Base-by-base conservation (phyloP, 371 early-diverging fungal genomes). In the Mortierella sp. region DNA sequence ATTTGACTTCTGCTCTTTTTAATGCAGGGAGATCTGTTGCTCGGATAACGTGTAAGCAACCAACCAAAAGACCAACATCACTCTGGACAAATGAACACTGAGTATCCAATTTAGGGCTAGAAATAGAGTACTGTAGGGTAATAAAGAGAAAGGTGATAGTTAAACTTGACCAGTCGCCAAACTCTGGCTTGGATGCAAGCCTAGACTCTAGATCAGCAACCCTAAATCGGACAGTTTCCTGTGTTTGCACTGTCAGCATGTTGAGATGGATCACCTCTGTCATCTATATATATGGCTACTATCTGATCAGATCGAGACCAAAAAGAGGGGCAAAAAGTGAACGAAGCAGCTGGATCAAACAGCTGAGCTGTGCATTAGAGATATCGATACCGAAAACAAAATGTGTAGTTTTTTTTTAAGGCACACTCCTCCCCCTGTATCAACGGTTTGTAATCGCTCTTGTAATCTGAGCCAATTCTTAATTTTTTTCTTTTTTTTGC, bases 341-440 rank as follows among this genome's bases (percentile, higher is more conserved):
- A 22, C 4, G 6, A 29, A 17, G 19, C 37, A 59, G 8, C 35
- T 15, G 59, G 37, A 19, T 22, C 59, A 59, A 57, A 34, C 34
- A 57, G 3, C 3, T 32, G 58, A 57, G 34, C 58, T 57, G 35
- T 34, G 59, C 37, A 34, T 57, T 29, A 15, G 59, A 35, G 22
- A 3, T 15, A 19, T 32, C 6, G 49, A 22, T 7, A 49, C 19
- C 19, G 49, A 49, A 22, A 49, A 23, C 19, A 19, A 37, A 37
- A 49, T 49, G 49, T 37, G 8, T 37, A 10, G 8, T 37, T 37
- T 37, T 37, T n/a, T 43, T 12, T 12, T 43, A 37, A 10, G 10
- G 10, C 10, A 10, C 37, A 37, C 17, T 19, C 19, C 17, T 19
- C n/a, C n/a, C n/a, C n/a, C n/a, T n/a, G n/a, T n/a, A n/a, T n/a